Evolutionary conservation across 768 basidiomycete genomes (phyloP).

Genomic region (Serendipita sp.): DNA sequence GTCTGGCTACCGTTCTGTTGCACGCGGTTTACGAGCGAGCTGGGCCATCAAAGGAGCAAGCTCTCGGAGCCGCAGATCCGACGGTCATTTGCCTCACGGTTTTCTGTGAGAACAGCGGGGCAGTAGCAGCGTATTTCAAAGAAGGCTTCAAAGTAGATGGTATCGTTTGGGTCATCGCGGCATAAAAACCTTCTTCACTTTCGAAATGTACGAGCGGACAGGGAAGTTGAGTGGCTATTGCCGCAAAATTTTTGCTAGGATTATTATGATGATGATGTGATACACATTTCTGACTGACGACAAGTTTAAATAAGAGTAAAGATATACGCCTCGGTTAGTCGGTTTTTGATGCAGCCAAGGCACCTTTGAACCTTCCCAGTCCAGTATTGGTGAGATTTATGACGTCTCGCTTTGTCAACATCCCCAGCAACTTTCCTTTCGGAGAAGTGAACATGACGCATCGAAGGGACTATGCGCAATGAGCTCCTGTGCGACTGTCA

Average conservation of each 20-base stretch:
- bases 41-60: neutral
- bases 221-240: too few species aligned
- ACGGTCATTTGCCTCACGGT: neutral
- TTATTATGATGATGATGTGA: slow-evolving; percentile 13
- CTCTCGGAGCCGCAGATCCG: too few species aligned
- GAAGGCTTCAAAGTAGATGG: neutral
- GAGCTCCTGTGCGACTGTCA: neutral
- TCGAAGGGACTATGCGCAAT: slow-evolving; percentile 37
- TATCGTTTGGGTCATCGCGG: neutral
- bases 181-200: too few species aligned
- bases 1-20: neutral
- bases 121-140: neutral
- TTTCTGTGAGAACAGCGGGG: neutral
- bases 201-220: too few species aligned
- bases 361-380: neutral
- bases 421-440: slow-evolving; percentile 40
- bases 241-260: too few species aligned
- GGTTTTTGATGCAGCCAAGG: neutral
- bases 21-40: neutral
- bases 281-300: too few species aligned
- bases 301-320: too few species aligned
- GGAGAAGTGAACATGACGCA: slow-evolving; percentile 48
- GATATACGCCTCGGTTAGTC: too few species aligned
- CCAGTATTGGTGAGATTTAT: slow-evolving; percentile 20
- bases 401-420: slow-evolving; percentile 55